Base-by-base conservation (phyloP, 2,329 filamentous ascomycete species). In the Penicillium sp. region DNA sequence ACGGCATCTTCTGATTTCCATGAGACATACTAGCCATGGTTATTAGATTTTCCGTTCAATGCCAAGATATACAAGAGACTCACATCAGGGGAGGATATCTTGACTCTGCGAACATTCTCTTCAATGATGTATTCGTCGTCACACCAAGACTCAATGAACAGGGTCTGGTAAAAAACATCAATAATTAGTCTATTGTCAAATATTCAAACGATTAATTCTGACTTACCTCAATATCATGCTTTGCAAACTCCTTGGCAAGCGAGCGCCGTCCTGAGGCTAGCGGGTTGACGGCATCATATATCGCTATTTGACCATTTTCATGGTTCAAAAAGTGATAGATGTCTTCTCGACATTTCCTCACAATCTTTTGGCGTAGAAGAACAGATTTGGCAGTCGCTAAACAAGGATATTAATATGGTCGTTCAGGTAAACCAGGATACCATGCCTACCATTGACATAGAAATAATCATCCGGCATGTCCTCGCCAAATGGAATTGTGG, bases 261-360 rank as follows among this genome's bases (percentile, higher is more conserved):
- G 91, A 89, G 55, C 89, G 86, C 47, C 94, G 86, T 17, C 92
- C 93, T 57, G 84, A 86, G 21, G 91, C 87, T 21, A 94, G 88
- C 5, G 93, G 93, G 69, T 99, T 99, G 19, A 99, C 96, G 29
- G 96, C 94, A 76, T 99, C 94, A 73, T 97, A 99, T 59, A 99
- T 97, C 55, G 94, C 94, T 55, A 99, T 93, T 72, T 99, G 94
- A 13, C 94, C 94, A 68, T 97, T 97, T 70, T 97, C 94, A 66
- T 97, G 90, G 69, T 97, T 96, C 44, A 99, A 80, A 82, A 96
- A 99, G 55, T 89, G 88, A 71, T 97, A 96, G 57, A 99, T 97
- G 70, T 99, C 94, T 72, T 97, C 93, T 58, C 94, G 87, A 67
- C 94, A 99, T 73, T 96, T 96, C 78, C 97, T 96, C 21, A 99